These are phyloP conservation scores for Diospyros lotus DNA, from an alignment of 148 eudicot genomes.

Conservation along the genomic window DNA sequence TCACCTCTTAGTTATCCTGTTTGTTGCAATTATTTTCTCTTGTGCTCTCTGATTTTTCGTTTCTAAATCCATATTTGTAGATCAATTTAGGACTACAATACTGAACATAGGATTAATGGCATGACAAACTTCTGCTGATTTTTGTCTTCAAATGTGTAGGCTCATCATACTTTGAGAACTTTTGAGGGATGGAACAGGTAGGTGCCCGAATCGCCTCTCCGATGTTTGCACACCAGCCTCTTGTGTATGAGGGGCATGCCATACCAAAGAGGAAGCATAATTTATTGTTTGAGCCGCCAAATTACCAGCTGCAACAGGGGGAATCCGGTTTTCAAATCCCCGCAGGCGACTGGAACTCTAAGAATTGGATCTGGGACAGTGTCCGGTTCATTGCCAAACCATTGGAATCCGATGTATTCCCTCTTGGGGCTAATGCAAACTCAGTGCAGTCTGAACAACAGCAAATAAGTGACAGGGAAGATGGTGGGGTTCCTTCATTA, in stretches of 20 bases:
- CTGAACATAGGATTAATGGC: neutral
- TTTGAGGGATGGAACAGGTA: constrained; percentile 37
- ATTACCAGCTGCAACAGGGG: constrained; percentile 20
- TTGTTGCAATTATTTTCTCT: no score
- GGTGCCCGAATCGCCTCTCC: constrained; percentile 39
- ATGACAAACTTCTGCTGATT: neutral
- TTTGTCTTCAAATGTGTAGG: neutral
- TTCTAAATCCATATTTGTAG: no score
- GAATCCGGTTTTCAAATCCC: constrained; percentile 13
- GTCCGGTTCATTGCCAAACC: constrained; percentile 36
- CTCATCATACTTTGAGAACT: neutral
- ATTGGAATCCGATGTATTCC: constrained; percentile 14
- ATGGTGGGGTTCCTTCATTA: constrained; percentile 4
- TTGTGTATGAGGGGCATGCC: constrained; percentile 17
- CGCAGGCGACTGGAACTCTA: constrained; percentile 32
- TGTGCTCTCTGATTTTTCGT: no score
- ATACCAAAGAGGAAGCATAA: constrained; percentile 31
- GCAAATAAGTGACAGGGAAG: constrained; percentile 11
- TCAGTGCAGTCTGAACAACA: constrained; percentile 4
- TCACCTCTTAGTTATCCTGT: no score
- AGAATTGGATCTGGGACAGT: constrained; percentile 51
- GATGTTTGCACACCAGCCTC: constrained; percentile 22
- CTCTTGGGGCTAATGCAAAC: neutral
- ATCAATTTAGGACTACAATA: no score
- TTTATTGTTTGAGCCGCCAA: constrained; percentile 19